Evolutionary conservation across 352 stramenopile genomes (phyloP).

Genomic region (Peronospora farinosa): DNA sequence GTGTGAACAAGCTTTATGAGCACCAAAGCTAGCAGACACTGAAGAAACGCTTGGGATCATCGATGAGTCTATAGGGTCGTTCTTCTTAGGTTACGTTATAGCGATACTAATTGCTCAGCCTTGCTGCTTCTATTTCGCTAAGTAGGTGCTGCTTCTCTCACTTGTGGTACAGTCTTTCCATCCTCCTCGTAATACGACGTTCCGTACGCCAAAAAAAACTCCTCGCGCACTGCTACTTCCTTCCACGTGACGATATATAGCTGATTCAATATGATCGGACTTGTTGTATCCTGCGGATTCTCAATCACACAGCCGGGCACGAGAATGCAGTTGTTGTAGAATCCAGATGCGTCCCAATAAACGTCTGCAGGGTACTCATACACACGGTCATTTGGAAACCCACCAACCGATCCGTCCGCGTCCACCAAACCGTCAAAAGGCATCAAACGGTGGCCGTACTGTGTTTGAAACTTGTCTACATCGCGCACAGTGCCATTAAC

Average conservation of each 20-base stretch:
- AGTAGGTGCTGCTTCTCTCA: conserved; percentile 29
- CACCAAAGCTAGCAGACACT: background rate
- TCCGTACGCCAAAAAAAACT: conserved; percentile 86
- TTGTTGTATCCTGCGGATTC: conserved; percentile 69
- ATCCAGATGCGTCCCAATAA: conserved; percentile 83
- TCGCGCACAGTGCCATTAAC: conserved; percentile 81
- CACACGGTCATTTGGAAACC: conserved; percentile 83
- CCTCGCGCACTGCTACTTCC: conserved; percentile 69
- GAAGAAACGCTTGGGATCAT: conserved; percentile 7
- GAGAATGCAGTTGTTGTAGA: conserved; percentile 89
- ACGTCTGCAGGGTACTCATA: conserved; percentile 82
- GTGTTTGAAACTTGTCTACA: conserved; percentile 84
- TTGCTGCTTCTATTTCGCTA: conserved; percentile 38
- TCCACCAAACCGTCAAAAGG: conserved; percentile 81
- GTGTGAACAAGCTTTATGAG: too few relatives aligned
- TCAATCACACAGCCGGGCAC: conserved; percentile 79
- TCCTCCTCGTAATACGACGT: conserved; percentile 87
- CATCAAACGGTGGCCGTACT: conserved; percentile 78
- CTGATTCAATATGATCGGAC: conserved; percentile 76
- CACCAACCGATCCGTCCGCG: conserved; percentile 73
- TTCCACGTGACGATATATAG: conserved; percentile 88
- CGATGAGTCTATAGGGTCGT: conserved; percentile 28
- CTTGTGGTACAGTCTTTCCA: conserved; percentile 45
- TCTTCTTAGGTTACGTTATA: conserved; percentile 38
- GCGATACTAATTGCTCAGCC: conserved; percentile 14